Evolutionary conservation across 345 rosid species (phyloP).

Genomic region (Populus deltoides): DNA sequence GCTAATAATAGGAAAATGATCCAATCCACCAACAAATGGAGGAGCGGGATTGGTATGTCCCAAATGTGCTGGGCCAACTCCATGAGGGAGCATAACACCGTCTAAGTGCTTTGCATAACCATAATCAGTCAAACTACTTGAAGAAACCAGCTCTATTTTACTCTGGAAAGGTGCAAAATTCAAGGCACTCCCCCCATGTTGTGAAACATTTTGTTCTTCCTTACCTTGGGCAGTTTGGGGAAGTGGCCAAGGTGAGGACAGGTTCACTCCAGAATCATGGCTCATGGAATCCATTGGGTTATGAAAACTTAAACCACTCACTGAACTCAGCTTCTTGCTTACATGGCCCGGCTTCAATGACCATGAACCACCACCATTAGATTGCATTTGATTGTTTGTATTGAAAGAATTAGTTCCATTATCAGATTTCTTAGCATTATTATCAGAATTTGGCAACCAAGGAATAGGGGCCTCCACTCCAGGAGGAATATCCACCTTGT

Average conservation of each 20-base stretch:
- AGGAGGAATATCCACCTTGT: slow-evolving; percentile 61
- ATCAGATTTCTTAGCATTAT: slow-evolving; percentile 18
- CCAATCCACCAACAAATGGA: not conserved
- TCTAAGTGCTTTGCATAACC: slow-evolving; percentile 11
- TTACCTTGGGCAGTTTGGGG: slow-evolving; percentile 17
- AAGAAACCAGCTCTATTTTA: slow-evolving; percentile 16
- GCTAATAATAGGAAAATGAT: slow-evolving; percentile 11
- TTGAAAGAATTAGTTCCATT: slow-evolving; percentile 21
- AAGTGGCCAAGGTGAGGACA: slow-evolving; percentile 20
- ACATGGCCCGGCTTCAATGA: slow-evolving; percentile 13
- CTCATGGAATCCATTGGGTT: slow-evolving; percentile 7
- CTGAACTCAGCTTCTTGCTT: slow-evolving; percentile 22
- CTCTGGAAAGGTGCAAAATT: slow-evolving; percentile 16
- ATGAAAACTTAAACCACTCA: slow-evolving; percentile 19
- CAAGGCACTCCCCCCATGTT: slow-evolving; percentile 14
- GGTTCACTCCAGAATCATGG: slow-evolving; percentile 25
- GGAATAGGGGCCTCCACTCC: slow-evolving; percentile 80
- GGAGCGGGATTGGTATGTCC: slow-evolving; percentile 4
- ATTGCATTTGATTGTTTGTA: slow-evolving; percentile 7
- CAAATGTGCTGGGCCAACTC: slow-evolving; percentile 13
- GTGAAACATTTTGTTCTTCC: slow-evolving; percentile 24
- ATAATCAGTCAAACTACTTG: slow-evolving; percentile 28
- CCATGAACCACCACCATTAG: slow-evolving; percentile 1
- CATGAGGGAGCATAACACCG: slow-evolving; percentile 15
- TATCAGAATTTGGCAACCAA: slow-evolving; percentile 42